phyloP scores from a whole-genome alignment of 2,329 filamentous ascomycete genomes.

The Colletotrichum spaethianum region DNA sequence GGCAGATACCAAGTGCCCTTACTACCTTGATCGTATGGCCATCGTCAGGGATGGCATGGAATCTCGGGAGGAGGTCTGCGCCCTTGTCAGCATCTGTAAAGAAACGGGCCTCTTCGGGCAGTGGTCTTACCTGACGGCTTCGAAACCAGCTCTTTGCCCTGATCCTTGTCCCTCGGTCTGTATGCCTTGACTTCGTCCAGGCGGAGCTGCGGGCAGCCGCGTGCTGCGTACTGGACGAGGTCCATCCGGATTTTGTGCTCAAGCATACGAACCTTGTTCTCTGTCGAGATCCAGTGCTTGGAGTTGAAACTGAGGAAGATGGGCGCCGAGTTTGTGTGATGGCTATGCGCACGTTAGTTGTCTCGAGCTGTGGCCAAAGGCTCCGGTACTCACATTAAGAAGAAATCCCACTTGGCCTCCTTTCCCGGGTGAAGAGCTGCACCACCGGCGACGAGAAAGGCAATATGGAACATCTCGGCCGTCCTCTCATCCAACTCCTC shows the following conservation, averaged over 20 bases:
- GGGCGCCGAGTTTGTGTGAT: slow-evolving; percentile 79
- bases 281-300: slow-evolving; percentile 71
- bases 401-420: slow-evolving; percentile 85
- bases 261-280: slow-evolving; percentile 77
- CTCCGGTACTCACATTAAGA: slow-evolving; percentile 65
- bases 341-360: slow-evolving; percentile 64
- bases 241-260: slow-evolving; percentile 88
- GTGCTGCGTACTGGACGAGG: slow-evolving; percentile 80
- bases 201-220: slow-evolving; percentile 73
- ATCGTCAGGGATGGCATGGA: slow-evolving; percentile 74
- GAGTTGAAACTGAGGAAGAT: slow-evolving; percentile 80
- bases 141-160: slow-evolving; percentile 57
- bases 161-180: slow-evolving; percentile 59
- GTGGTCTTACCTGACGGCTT: slow-evolving; percentile 58
- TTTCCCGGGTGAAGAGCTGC: slow-evolving; percentile 77
- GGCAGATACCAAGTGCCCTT: slow-evolving; percentile 77
- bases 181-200: slow-evolving; percentile 74
- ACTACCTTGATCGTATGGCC: slow-evolving; percentile 86
- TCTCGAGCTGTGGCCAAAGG: neutral
- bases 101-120: neutral
- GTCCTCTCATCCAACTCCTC: slow-evolving; percentile 70
- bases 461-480: slow-evolving; percentile 78
- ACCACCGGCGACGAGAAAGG: slow-evolving; percentile 62
- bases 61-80: slow-evolving; percentile 60
- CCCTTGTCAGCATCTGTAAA: neutral